Conservation (phyloP, 352 stramenopile genomes). For the Globisporangium viniferum region DNA sequence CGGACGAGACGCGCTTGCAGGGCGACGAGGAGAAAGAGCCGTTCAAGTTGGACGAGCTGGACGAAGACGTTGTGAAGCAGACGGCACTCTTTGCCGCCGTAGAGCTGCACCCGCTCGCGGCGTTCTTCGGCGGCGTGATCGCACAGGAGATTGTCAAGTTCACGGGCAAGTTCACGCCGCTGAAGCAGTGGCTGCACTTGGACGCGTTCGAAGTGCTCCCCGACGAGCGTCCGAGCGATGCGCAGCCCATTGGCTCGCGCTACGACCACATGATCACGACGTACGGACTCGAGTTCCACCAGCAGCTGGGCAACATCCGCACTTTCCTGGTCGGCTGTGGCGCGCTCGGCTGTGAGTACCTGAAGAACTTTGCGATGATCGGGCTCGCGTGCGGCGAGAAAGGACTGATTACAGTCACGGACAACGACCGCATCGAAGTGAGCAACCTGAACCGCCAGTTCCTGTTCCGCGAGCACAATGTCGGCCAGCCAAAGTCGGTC, state of each 20-base stretch:
- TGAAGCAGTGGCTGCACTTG: slow-evolving; percentile 85
- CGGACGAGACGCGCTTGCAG: slow-evolving; percentile 41
- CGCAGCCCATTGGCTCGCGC: slow-evolving; percentile 51
- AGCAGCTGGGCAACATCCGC: slow-evolving; percentile 57
- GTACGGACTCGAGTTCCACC: slow-evolving; percentile 70
- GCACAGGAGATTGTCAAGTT: slow-evolving; percentile 89
- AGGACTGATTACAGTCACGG: slow-evolving; percentile 76
- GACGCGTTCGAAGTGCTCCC: slow-evolving; percentile 81
- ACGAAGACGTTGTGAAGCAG: slow-evolving; percentile 63
- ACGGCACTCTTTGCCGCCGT: slow-evolving; percentile 54
- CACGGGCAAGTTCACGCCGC: slow-evolving; percentile 81
- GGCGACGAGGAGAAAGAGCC: slow-evolving; percentile 34
- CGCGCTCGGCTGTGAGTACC: slow-evolving; percentile 78
- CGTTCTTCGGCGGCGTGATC: slow-evolving; percentile 79
- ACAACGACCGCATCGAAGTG: slow-evolving; percentile 88
- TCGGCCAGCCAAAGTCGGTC: slow-evolving; percentile 82
- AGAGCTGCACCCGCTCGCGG: slow-evolving; percentile 78
- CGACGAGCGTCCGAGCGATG: slow-evolving; percentile 52
- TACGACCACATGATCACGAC: slow-evolving; percentile 81
- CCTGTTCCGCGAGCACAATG: slow-evolving; percentile 84
- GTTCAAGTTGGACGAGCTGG: slow-evolving; percentile 67
- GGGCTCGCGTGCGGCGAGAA: slow-evolving; percentile 73
- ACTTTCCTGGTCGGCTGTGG: slow-evolving; percentile 85
- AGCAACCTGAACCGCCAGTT: slow-evolving; percentile 88
- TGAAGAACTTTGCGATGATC: slow-evolving; percentile 88